A percentile compares a stretch with the other conserved stretches of the same genome.
These are phyloP conservation scores for Rhizomucor miehei DNA, from an alignment of 371 early-diverging fungal species.

Conservation along the genomic window DNA sequence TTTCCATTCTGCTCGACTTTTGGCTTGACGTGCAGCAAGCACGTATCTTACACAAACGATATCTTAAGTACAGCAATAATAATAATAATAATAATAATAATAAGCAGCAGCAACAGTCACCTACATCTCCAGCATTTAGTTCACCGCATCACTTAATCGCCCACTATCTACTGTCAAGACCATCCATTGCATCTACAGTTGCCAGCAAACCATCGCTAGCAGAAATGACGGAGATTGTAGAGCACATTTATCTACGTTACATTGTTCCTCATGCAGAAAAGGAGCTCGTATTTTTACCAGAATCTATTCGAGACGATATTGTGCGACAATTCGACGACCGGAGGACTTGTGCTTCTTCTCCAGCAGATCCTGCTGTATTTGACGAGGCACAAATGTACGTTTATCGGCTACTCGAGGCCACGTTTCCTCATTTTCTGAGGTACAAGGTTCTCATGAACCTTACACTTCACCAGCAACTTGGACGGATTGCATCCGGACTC, in stretches of 20 bases:
- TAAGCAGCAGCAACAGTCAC: not conserved
- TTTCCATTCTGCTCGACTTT: conserved; percentile 60
- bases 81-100: conserved; percentile 1
- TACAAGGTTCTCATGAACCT: conserved; percentile 59
- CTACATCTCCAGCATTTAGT: conserved; percentile 1
- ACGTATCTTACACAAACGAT: conserved; percentile 49
- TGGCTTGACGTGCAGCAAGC: conserved; percentile 68
- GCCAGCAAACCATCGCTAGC: conserved; percentile 1
- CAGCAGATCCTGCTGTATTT: conserved; percentile 48
- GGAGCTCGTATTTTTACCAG: conserved; percentile 37
- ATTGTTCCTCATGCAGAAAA: conserved; percentile 56
- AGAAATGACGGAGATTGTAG: conserved; percentile 48
- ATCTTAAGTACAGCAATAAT: conserved; percentile 23
- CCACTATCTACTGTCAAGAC: conserved; percentile 4
- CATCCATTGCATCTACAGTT: conserved; percentile 1
- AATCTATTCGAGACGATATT: conserved; percentile 29
- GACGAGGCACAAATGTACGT: conserved; percentile 53
- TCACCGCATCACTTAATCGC: conserved; percentile 3
- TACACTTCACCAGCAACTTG: conserved; percentile 49
- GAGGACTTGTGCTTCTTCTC: not conserved
- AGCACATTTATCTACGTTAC: conserved; percentile 58
- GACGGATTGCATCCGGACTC: conserved; percentile 47
- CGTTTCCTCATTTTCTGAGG: conserved; percentile 56
- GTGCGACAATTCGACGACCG: conserved; percentile 18
- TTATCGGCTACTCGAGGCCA: conserved; percentile 46